phyloP scores from a whole-genome alignment of 495 filamentous ascomycete species.

The Xylaria sp. region DNA sequence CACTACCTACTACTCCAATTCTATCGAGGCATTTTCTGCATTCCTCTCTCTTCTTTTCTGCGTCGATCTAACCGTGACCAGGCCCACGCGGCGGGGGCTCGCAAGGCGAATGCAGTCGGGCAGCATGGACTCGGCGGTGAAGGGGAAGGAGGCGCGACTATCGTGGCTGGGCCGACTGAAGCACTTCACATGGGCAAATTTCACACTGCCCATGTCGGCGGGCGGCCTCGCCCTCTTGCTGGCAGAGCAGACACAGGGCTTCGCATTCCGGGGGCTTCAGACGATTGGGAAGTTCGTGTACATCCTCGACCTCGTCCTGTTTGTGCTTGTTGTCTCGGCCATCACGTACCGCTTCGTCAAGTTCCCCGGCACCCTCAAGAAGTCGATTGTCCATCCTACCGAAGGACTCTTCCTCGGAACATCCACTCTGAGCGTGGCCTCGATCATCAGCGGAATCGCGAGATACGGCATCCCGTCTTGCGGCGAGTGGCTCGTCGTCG shows the following conservation, averaged over 20 bases:
- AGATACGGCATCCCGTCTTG: slow-evolving; percentile 61
- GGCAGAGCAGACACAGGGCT: slow-evolving; percentile 62
- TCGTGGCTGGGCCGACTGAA: slow-evolving; percentile 51
- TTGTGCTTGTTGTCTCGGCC: slow-evolving; percentile 56
- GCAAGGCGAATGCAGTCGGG: not conserved
- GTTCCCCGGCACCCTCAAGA: slow-evolving; percentile 55
- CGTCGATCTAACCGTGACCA: not conserved
- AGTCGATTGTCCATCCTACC: slow-evolving; percentile 65
- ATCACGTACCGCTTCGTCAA: slow-evolving; percentile 65
- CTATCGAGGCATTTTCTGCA: not conserved
- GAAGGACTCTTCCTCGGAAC: slow-evolving; percentile 73
- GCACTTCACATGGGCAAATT: slow-evolving; percentile 80
- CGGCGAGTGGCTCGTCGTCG: slow-evolving; percentile 48
- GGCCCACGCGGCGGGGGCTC: no score
- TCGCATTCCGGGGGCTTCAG: slow-evolving; percentile 57
- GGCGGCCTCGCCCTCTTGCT: slow-evolving; percentile 70
- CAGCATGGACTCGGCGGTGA: not conserved
- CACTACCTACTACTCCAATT: no score
- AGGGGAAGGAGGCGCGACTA: not conserved
- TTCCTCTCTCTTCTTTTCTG: not conserved
- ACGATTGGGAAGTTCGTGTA: slow-evolving; percentile 67
- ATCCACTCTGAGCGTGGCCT: slow-evolving; percentile 70
- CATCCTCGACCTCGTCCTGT: slow-evolving; percentile 67
- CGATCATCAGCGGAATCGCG: slow-evolving; percentile 65
- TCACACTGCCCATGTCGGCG: slow-evolving; percentile 69